Base-by-base conservation (phyloP, 306 rosid species). In the Cicer yamashitae region DNA sequence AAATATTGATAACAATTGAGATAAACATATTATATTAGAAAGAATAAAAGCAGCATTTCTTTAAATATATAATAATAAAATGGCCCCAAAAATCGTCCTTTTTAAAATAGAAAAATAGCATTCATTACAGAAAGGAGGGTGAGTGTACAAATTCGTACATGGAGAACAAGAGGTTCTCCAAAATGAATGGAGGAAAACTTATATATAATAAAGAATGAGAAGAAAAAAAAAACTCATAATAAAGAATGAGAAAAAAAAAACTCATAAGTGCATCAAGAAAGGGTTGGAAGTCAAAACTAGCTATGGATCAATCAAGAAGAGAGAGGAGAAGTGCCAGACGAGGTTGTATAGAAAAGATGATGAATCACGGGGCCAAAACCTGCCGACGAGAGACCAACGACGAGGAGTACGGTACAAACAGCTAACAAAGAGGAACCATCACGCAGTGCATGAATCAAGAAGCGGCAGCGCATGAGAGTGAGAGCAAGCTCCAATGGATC, bases 1-100 rank as follows among this genome's bases (percentile, higher is more conserved):
- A 74, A 71, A 83, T 51, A 67, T 70, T 67, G 39, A 43, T 59
- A 17, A 63, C 51, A 77, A 48, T 41, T 50, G 63, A 18, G 52
- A 68, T 44, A 47, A 68, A 44, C 8, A 67, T 40, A 40, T 71
- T 71, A 67, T 40, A 40, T 71, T 75, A 57, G 47, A 57, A 70
- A 60, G 45, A 64, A 70, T 22, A 47, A 13, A 83, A 38, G 56
- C 18, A 67, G 73, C 11, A 67, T 20, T 45, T n/a, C 30, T 34
- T 60, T 10, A 30, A 39, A 51, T 40, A 39, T 6, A 17, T n/a
- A 17, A 43, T 47, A 66, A 14, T 30, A 30, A 30, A 54, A 20
- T 20, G 52, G 45, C 13, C 30, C 15, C 20, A 56, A 50, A 50
- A 39, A 20, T 40, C 58, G n/a, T 41, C 10, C 1, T 9, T 59